Base-by-base conservation (phyloP, 2,329 filamentous ascomycete genomes). In the Penicillium sp. region DNA sequence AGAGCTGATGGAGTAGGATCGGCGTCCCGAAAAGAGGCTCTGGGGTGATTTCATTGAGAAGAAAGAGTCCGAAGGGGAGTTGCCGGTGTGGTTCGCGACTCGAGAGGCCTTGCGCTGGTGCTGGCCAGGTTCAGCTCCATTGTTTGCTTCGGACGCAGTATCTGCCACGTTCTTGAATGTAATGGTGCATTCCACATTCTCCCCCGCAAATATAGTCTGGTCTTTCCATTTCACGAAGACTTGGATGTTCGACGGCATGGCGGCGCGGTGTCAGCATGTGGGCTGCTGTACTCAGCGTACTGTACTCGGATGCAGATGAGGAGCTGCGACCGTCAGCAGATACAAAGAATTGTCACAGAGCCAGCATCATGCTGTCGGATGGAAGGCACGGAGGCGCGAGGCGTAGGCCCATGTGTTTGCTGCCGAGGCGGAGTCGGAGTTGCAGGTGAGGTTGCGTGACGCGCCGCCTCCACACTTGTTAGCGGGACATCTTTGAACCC, bases 141-240 rank as follows among this genome's bases (percentile, higher is more conserved):
- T 62, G 57, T 54, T 60, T 44, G 67, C 50, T 27, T 73, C 67
- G 40, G 64, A 63, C 48, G 58, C 60, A 54, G 61, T 75, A 44
- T 81, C 71, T 27, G 81, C 77, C 44, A 92, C 81, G 70, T 99
- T 99, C 75, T 88, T 92, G 76, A 99, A 99, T 45, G 90, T 96
- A 71, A 99, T 95, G 61, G 87, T 91, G 75, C 94, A 97, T 76
- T 92, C 89, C 67, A 97, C 83, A 68, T 96, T 88, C 79, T 99
- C 94, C 73, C 94, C 94, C 51, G 94, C 90, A 75, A 97, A 99
- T 65, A 99, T 90, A 56, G 89, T 92, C 72, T 92, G 86, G 69
- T 95, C 89, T 71, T 90, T 88, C 89, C 92, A 99, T 76, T 87
- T 86, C 72, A 99, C 90, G 72, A 92, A 96, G 74, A 96, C 92